Evolutionary conservation across 2,329 filamentous ascomycete species (phyloP), one percentile per base, ranked within the genome.

Genomic region (Biscogniauxia mediterranea): DNA sequence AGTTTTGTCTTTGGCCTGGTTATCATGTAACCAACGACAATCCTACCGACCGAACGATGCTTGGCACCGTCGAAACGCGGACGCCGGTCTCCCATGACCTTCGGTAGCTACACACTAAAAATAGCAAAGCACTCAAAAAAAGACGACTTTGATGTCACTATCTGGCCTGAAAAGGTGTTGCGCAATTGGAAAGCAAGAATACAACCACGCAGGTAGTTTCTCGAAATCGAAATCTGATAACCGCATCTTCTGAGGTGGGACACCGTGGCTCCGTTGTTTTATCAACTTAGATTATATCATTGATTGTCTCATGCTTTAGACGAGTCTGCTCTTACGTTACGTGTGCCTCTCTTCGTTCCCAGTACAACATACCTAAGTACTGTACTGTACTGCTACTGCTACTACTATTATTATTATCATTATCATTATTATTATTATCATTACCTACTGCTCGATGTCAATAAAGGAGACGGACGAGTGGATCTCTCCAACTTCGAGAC

Each of bases 121-220:
- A 60, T 55, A 59, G 28, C 28, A 32, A 59, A 58, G 57, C 59
- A 55, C 60, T 60, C 59, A 59, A 54, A 56, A 58, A 64, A 64
- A 65, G 58, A 64, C 59, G 63, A 60, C 62, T 57, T 66, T 56
- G 58, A 57, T 58, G 57, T 62, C 64, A 56, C 64, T 70, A 68
- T 69, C 67, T 71, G 68, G 67, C 69, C 66, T 71, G 67, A 73
- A 71, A 72, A 70, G 68, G 69, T 66, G 69, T 70, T 72, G 71
- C 70, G 66, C 66, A 61, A 68, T 66, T 61, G 65, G 66, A 49
- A 62, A 65, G 65, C 66, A 67, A 68, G 66, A 66, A 71, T 61
- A 68, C 61, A 70, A 70, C 69, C 63, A 69, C 67, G 67, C 71
- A 73, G 69, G 71, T 74, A 74, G 71, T 63, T 71, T 66, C 59